phyloP scores from a whole-genome alignment of 148 eudicot genomes.

The Cornus kousa region DNA sequence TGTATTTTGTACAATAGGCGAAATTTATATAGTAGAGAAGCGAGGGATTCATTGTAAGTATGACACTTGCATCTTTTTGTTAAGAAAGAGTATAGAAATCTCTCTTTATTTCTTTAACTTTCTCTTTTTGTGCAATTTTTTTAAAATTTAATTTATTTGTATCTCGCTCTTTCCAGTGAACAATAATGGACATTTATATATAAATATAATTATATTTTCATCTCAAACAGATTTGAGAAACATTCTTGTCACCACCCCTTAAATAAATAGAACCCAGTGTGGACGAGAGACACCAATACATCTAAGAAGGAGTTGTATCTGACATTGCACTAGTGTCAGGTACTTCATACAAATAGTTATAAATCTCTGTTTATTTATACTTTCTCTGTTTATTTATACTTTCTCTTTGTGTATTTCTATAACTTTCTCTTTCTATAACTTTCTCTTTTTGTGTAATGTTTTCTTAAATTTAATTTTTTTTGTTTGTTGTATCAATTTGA shows the following conservation, averaged over 20 bases:
- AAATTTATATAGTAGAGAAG: neutral
- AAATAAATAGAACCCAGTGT: neutral
- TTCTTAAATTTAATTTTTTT: no score
- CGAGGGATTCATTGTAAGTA: neutral
- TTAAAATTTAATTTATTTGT: neutral
- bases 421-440: no score
- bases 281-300: neutral
- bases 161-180: neutral
- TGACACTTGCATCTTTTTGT: neutral
- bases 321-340: no score
- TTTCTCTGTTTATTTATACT: no score
- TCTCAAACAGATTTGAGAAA: neutral
- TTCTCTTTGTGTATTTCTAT: no score
- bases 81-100: neutral
- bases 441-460: no score
- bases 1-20: neutral
- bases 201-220: neutral
- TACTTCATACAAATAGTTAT: no score
- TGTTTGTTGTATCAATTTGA: no score
- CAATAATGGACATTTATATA: neutral
- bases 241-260: neutral
- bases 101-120: neutral
- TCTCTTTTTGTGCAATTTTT: neutral
- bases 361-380: no score
- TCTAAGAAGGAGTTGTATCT: no score